Conservation (phyloP, 2,329 filamentous ascomycete genomes). For the Chalara sp. region DNA sequence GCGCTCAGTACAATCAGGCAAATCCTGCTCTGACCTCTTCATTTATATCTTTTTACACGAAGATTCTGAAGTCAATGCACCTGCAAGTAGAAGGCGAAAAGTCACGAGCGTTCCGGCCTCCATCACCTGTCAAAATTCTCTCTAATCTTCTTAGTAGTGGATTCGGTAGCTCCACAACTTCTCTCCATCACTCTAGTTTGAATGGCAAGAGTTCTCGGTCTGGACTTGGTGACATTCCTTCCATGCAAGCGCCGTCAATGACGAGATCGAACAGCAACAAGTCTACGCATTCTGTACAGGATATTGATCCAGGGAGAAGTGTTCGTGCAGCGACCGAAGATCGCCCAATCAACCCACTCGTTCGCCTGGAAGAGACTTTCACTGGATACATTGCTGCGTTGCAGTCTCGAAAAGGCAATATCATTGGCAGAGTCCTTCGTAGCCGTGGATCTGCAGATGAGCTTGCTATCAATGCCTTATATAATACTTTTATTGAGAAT, state of each 20-base stretch:
- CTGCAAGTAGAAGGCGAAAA: constrained; percentile 57
- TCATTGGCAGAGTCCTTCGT: constrained; percentile 70
- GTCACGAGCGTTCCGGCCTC: constrained; percentile 62
- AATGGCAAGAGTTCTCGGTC: constrained; percentile 26
- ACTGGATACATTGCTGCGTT: constrained; percentile 76
- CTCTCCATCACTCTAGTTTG: constrained; percentile 31
- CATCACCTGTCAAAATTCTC: constrained; percentile 86
- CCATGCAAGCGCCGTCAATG: constrained; percentile 24
- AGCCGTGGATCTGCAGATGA: constrained; percentile 67
- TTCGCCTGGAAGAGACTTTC: constrained; percentile 77
- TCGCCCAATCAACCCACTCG: constrained; percentile 58
- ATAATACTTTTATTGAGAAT: constrained; percentile 80
- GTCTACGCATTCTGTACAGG: constrained; percentile 21
- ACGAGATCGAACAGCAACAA: constrained; percentile 23
- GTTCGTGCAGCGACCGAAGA: constrained; percentile 40
- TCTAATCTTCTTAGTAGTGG: constrained; percentile 71
- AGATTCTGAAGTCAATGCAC: constrained; percentile 64
- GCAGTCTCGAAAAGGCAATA: constrained; percentile 79
- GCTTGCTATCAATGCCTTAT: constrained; percentile 78
- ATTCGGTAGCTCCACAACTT: constrained; percentile 34
- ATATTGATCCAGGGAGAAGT: constrained; percentile 22
- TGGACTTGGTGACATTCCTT: constrained; percentile 36
- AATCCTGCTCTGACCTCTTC: constrained; percentile 59
- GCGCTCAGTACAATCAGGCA: constrained; percentile 60
- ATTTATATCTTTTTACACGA: constrained; percentile 71